Evolutionary conservation across 2,329 filamentous ascomycete genomes (phyloP).

Genomic region (Monosporascus sp.): DNA sequence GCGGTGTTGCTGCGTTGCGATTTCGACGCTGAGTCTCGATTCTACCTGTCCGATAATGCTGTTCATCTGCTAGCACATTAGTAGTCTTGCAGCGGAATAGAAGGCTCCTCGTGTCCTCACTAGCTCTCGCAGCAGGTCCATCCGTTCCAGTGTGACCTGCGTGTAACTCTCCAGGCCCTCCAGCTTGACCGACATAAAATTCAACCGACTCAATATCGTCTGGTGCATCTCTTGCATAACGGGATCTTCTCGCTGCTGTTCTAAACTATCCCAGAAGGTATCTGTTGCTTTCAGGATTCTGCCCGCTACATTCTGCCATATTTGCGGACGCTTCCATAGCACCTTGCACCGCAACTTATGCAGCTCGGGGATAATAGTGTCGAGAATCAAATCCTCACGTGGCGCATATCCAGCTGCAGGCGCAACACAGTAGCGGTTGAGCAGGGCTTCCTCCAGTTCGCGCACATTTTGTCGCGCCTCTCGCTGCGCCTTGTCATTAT

Average conservation of each 20-base stretch:
- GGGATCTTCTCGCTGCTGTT: background rate
- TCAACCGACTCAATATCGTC: conserved; percentile 21
- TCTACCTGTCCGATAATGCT: conserved; percentile 30
- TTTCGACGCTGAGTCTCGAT: conserved; percentile 28
- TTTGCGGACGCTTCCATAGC: conserved; percentile 27
- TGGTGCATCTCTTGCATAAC: conserved; percentile 19
- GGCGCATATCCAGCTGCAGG: conserved; percentile 11
- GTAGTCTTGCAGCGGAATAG: background rate
- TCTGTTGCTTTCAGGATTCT: conserved; percentile 15
- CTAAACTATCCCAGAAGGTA: conserved; percentile 8
- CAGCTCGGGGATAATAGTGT: conserved; percentile 23
- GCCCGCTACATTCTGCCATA: conserved; percentile 22
- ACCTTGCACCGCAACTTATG: conserved; percentile 25
- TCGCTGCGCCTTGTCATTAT: conserved; percentile 24
- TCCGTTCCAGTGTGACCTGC: conserved; percentile 27
- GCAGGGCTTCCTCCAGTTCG: conserved; percentile 22
- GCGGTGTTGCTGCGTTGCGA: conserved; percentile 15
- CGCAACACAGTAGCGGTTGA: conserved; percentile 20
- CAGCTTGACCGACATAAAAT: conserved; percentile 27
- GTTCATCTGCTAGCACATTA: conserved; percentile 19
- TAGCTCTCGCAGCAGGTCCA: conserved; percentile 27
- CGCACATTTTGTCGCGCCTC: conserved; percentile 22
- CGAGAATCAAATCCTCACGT: conserved; percentile 18
- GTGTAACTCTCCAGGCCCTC: conserved; percentile 30
- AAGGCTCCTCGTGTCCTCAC: conserved; percentile 16